Base-by-base conservation (phyloP, 768 basidiomycete species). In the Amanita polypyramis region DNA sequence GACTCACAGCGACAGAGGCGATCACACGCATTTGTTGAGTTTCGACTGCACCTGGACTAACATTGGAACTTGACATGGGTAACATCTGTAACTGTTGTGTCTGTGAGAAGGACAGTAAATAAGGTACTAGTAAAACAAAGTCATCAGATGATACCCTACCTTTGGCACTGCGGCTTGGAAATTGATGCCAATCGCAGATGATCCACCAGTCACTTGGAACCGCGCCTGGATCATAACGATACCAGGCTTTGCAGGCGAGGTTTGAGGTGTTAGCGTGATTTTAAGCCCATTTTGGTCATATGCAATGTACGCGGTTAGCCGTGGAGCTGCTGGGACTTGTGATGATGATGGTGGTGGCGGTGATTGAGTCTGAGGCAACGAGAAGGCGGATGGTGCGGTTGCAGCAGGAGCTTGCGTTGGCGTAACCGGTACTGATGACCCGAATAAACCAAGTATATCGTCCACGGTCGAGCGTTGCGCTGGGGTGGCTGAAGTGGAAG, bases 141-240 rank as follows among this genome's bases (percentile, higher is more conserved):
- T 6, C 48, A 20, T 23, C 29, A 9, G 5, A n/a, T 7, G 15
- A 46, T 62, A 39, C 35, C 50, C 21, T 51, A 91, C 93, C 76
- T 91, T 95, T 3, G 95, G 95, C 6, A 99, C 95, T 6, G 95
- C 96, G 34, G 93, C 96, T 62, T 98, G 96, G 71, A 99, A 97
- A 58, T 83, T 92, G 40, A 99, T 67, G 1, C 78, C 80, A 4
- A 70, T 70, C 1, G 73, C 80, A 4, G 73, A 45, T 15, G 66
- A 72, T 2, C 60, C 60, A 12, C 79, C 82, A 2, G 75, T 68
- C 2, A 81, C 76, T 50, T 86, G 82, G 71, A 99, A 98, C 45
- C 83, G 75, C 15, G 91, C 94, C 49, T 93, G 66, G 52, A 98
- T 86, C 66, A 94, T 87, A 19, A 95, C 84, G 36, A 95, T 70